These are phyloP conservation scores for Phytophthora pini DNA, from an alignment of 352 stramenopile genomes.

Conservation along the genomic window DNA sequence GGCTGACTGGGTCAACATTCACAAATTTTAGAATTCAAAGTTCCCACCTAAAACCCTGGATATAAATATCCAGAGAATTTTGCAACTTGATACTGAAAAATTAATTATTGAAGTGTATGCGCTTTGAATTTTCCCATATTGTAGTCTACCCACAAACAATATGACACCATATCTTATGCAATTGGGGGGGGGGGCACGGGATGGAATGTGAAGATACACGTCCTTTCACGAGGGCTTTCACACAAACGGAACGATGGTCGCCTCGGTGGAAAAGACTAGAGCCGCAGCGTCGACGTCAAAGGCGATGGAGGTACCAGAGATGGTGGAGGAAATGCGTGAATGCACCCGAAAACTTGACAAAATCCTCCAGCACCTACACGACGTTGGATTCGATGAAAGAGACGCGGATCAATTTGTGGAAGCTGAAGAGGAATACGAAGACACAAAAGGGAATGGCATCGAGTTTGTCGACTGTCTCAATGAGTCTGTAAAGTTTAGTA, in stretches of 20 bases:
- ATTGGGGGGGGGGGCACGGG: no score
- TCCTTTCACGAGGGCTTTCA: no score
- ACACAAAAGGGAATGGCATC: not conserved
- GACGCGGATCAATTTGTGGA: not conserved
- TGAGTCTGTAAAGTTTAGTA: not conserved
- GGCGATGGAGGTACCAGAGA: not conserved
- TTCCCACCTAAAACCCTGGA: no score
- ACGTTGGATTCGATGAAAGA: not conserved
- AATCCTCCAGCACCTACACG: not conserved
- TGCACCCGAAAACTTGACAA: not conserved
- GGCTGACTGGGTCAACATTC: no score
- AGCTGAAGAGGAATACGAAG: not conserved
- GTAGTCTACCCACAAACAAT: no score
- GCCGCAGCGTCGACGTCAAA: not conserved
- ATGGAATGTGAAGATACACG: no score
- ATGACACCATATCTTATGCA: no score
- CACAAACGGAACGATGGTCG: not conserved
- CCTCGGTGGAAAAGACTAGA: not conserved
- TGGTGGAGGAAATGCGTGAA: not conserved
- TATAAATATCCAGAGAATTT: no score
- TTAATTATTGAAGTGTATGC: no score
- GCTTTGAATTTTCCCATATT: no score
- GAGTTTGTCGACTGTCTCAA: not conserved
- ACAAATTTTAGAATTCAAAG: no score
- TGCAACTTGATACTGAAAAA: no score